Percentiles rank a stretch among this genome's conserved stretches.
Evolutionary conservation across 2,329 filamentous ascomycete species (phyloP).

Genomic region (Magnaporthiopsis rhizophila): DNA sequence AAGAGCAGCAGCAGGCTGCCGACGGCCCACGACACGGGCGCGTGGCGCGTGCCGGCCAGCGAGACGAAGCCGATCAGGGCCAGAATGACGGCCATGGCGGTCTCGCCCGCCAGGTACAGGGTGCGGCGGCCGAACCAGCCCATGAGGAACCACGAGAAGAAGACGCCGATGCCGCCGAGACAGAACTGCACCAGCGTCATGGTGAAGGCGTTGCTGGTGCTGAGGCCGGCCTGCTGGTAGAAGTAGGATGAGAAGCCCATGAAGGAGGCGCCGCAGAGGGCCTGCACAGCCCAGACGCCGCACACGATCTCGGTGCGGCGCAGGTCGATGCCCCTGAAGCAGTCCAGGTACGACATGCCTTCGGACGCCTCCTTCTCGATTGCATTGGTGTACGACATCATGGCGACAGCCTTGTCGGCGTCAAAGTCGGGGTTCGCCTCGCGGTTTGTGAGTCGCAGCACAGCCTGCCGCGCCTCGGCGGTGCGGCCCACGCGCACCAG

Average conservation of each 20-base stretch:
- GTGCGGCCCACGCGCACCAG: constrained; percentile 30
- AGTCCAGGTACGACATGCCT: constrained; percentile 39
- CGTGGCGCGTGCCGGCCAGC: constrained; percentile 1
- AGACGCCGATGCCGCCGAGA: constrained; percentile 42
- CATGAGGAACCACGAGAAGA: constrained; percentile 43
- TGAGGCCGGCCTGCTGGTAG: constrained; percentile 33
- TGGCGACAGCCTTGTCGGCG: constrained; percentile 17
- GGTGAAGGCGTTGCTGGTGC: constrained; percentile 25
- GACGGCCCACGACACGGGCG: constrained; percentile 24
- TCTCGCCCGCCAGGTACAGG: constrained; percentile 38
- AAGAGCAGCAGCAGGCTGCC: constrained; percentile 10
- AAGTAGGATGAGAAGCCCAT: constrained; percentile 40
- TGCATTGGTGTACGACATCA: constrained; percentile 28
- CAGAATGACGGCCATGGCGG: constrained; percentile 33
- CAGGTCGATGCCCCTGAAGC: constrained; percentile 43
- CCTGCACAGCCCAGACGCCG: constrained; percentile 40
- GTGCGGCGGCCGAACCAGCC: constrained; percentile 38
- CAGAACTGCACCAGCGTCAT: constrained; percentile 40
- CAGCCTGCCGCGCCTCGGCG: constrained; percentile 23
- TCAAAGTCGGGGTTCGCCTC: constrained; percentile 13
- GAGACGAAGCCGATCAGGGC: constrained; percentile 27
- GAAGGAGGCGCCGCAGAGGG: constrained; percentile 37
- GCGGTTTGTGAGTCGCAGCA: constrained; percentile 23
- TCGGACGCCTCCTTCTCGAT: constrained; percentile 34
- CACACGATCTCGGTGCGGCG: constrained; percentile 46